These are phyloP conservation scores for Candida saitoana DNA, from an alignment of 805 yeast species.

Conservation along the genomic window DNA sequence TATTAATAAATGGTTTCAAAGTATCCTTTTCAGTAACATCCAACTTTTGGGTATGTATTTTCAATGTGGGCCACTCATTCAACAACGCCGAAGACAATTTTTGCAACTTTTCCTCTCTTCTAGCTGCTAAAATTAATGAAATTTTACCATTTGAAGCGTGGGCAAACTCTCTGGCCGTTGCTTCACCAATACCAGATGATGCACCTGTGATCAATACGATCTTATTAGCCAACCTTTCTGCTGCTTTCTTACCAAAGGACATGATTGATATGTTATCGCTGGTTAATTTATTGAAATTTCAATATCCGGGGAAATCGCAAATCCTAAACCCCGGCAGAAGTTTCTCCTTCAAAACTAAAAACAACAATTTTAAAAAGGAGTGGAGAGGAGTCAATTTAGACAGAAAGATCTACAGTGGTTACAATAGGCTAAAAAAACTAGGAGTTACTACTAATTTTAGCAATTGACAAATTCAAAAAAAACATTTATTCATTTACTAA, in stretches of 20 bases:
- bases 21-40: constrained; percentile 28
- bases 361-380: too few species aligned
- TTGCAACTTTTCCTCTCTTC: constrained; percentile 29
- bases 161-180: constrained; percentile 38
- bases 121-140: constrained; percentile 34
- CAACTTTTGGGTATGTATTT: constrained; percentile 26
- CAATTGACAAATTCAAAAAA: too few species aligned
- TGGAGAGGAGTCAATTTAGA: too few species aligned
- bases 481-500: too few species aligned
- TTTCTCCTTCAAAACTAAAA: too few species aligned
- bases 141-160: constrained; percentile 35
- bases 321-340: too few species aligned
- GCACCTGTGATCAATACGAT: constrained; percentile 39
- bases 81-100: constrained; percentile 22
- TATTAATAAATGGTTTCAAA: constrained; percentile 25
- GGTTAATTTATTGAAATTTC: background rate
- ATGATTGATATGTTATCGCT: constrained; percentile 11
- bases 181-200: constrained; percentile 41
- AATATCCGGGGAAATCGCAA: constrained; percentile 1
- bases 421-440: too few species aligned
- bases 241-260: constrained; percentile 36
- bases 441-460: too few species aligned
- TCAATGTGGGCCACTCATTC: constrained; percentile 20
- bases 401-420: too few species aligned
- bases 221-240: constrained; percentile 36